These are phyloP conservation scores for Pyrus betulifolia DNA, from an alignment of 306 rosid genomes.

Conservation along the genomic window DNA sequence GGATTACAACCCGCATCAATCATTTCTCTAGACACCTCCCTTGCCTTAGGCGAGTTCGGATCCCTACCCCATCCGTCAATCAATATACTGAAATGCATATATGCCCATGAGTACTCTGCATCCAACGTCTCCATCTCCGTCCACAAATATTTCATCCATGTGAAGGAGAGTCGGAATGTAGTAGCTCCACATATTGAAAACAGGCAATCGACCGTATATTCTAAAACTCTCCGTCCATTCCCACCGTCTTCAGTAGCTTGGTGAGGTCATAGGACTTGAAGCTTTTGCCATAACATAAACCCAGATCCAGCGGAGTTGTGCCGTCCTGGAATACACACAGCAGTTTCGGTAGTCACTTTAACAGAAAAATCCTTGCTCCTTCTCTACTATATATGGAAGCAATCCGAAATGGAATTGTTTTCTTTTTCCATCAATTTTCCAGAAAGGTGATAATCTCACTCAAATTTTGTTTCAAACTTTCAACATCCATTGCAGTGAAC, in stretches of 20 bases:
- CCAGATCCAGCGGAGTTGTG: conserved; percentile 65
- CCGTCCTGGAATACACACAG: conserved; percentile 65
- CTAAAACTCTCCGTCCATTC: conserved; percentile 31
- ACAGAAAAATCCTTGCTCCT: not conserved
- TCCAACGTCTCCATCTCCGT: not conserved
- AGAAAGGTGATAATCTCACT: not conserved
- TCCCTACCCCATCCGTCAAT: conserved; percentile 85
- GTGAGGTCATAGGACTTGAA: conserved; percentile 86
- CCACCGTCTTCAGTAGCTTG: conserved; percentile 53
- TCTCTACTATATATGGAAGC: not conserved
- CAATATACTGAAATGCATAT: conserved; percentile 25
- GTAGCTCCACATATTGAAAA: too few species aligned
- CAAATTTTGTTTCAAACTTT: not conserved
- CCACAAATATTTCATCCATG: not conserved
- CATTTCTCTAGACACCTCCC: conserved; percentile 73
- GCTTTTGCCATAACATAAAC: conserved; percentile 80
- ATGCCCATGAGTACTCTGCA: not conserved
- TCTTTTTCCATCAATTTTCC: not conserved
- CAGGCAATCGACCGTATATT: not conserved
- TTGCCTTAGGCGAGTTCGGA: conserved; percentile 76
- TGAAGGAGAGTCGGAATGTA: not conserved
- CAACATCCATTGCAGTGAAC: not conserved
- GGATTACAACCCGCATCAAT: conserved; percentile 49
- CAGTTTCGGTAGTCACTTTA: conserved; percentile 1
- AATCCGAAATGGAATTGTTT: too few species aligned